A percentile compares a stretch with the other conserved stretches of the same genome.
phyloP scores from a whole-genome alignment of 106 monocot genomes.

The Acorus gramineus region DNA sequence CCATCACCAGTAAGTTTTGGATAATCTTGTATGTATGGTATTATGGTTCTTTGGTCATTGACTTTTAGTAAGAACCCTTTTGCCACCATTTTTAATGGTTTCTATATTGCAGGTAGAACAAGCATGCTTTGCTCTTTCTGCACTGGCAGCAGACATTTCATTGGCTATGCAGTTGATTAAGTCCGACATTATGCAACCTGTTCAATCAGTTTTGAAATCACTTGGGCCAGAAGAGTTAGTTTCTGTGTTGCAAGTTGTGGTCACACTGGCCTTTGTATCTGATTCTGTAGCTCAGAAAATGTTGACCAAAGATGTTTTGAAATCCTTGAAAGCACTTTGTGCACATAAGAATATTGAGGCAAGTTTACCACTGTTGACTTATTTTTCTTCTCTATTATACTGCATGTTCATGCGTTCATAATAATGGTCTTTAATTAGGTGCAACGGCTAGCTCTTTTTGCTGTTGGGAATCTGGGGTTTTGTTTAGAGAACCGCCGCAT shows the following conservation, averaged over 20 bases:
- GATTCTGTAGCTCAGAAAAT: constrained; percentile 94
- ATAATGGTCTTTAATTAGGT: constrained; percentile 42
- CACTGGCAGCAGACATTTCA: constrained; percentile 66
- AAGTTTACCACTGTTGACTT: constrained; percentile 6
- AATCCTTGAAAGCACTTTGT: constrained; percentile 78
- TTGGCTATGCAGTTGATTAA: constrained; percentile 92
- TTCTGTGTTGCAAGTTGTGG: constrained; percentile 85
- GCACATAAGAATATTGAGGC: constrained; percentile 78
- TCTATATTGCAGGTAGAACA: constrained; percentile 73
- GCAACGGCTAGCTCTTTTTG: constrained; percentile 76
- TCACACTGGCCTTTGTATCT: constrained; percentile 73
- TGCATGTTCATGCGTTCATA: neutral
- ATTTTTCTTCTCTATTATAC: neutral
- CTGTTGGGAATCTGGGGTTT: constrained; percentile 91
- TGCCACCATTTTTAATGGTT: neutral
- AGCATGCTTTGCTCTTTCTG: constrained; percentile 90
- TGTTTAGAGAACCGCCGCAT: constrained; percentile 77
- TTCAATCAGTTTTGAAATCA: constrained; percentile 70
- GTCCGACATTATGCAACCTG: constrained; percentile 89
- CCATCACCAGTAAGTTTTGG: neutral
- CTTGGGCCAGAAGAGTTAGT: constrained; percentile 60
- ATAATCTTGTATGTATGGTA: too few relatives aligned
- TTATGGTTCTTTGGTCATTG: too few relatives aligned
- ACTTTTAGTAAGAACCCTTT: neutral
- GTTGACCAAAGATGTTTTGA: constrained; percentile 83